phyloP scores from a whole-genome alignment of 2,329 filamentous ascomycete genomes.

The Xylariaceae sp. region DNA sequence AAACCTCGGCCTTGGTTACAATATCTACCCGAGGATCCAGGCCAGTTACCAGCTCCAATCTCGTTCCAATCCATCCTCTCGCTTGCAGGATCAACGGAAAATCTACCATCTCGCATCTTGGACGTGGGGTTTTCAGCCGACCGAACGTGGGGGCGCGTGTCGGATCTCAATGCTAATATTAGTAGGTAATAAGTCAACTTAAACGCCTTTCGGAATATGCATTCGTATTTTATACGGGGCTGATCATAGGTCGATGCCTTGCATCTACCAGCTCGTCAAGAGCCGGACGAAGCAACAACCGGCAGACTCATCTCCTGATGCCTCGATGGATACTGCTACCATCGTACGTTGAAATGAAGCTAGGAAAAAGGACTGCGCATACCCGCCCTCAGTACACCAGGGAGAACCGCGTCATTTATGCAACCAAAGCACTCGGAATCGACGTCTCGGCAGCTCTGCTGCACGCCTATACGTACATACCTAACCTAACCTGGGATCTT shows the following conservation, averaged over 20 bases:
- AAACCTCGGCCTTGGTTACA: background rate
- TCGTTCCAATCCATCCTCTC: background rate
- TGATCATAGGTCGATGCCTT: background rate
- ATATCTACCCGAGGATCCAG: background rate
- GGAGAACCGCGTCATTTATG: background rate
- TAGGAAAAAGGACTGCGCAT: background rate
- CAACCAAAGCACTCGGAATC: background rate
- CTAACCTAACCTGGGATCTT: too few species aligned
- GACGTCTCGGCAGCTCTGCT: background rate
- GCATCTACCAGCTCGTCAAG: background rate
- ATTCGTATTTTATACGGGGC: too few species aligned
- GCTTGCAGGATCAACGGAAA: background rate
- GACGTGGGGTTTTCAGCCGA: background rate
- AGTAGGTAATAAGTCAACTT: too few species aligned
- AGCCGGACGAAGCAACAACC: background rate
- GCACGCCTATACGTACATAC: too few species aligned
- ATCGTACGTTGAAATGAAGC: background rate
- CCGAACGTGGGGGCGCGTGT: background rate
- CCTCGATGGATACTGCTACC: background rate
- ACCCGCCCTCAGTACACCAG: background rate
- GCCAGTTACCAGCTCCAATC: background rate
- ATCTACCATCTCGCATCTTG: background rate
- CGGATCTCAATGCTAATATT: background rate
- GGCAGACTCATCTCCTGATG: background rate
- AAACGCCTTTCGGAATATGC: too few species aligned